Evolutionary conservation across 176 grass and related monocot species (phyloP), one percentile per base, ranked within the genome.

Genomic region (Microstegium vimineum): DNA sequence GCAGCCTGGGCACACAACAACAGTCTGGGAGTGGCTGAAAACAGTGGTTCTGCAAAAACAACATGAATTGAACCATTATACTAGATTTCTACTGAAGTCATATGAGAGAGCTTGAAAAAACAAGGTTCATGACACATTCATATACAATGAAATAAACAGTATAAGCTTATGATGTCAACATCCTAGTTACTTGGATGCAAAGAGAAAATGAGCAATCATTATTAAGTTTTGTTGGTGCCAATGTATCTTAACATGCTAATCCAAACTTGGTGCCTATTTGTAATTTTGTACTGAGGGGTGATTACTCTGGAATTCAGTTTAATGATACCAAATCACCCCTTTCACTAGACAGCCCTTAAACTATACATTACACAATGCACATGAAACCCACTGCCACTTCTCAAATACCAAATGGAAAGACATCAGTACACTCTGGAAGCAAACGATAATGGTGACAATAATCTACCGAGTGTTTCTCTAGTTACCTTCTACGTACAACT

Each of bases 21-120:
- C 91, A 22, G 91, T 90, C 71, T 93, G 91, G 64, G 91, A 93
- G 73, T 93, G 91, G 67, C 91, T 93, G 77, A 93, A 93, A 26
- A 93, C 88, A 69, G 91, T 93, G 1, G 91, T 93, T 51, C 91
- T 93, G 77, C 64, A 82, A 84, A 52, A 52, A 11, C 33, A 67
- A 17, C 1, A 8, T 17, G 2, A 10, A 82, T 16, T 61, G 1
- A 13, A 72, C 25, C 45, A 41, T 69, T 22, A 87, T 38, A 76
- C 14, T 62, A 62, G 10, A 1, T 62, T 26, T 4, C 56, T 60
- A 60, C 20, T 6, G 1, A 54, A 54, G 51, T 8, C 51, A 54
- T 22, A 54, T 9, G 0, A 54, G 20, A 20, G 20, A 23, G 22
- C 6, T 57, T 8, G 20, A 23, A 10, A 49, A 47, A 9, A 9